Evolutionary conservation across 2,329 filamentous ascomycete species (phyloP), one percentile per base, ranked within the genome.

Genomic region (Akanthomyces uredinophilus): DNA sequence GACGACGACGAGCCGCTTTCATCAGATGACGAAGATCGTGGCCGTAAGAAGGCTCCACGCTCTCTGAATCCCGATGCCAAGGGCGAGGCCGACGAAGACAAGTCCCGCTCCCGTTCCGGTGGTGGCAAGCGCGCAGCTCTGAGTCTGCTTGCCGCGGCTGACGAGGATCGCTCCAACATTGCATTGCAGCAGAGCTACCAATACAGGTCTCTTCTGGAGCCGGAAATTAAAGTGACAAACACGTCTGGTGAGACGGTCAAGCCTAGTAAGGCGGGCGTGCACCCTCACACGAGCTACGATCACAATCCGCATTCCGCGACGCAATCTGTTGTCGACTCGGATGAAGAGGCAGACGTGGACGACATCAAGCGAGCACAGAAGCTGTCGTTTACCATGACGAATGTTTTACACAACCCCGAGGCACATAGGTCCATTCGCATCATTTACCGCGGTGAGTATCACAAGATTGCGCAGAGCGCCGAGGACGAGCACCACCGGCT

Each of bases 331-430:
- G 82, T 92, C 62, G 89, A 92, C 65, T 96, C 92, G 2, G 95
- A 98, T 63, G 88, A 92, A 37, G 92, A 96, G 72, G 89, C 88
- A 27, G 91, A 96, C 62, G 80, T 93, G 54, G 87, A 86, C 32
- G 93, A 96, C 67, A 91, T 98, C 68, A 91, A 90, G 74, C 86
- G 89, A 39, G 95, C 95, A 0, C 95, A 98, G 74, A 91, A 89
- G 65, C 83, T 99, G 54, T 84, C 87, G 1, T 84, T 98, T 64
- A 87, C 87, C 55, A 87, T 93, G 76, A 96, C 92, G 0, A 84
- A 88, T 7, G 87, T 96, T 64, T 86, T 90, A 64, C 89, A 87
- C 13, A 90, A 88, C 2, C 87, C 88, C 1, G 88, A 89, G 56
- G 84, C 87, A 1, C 89, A 94, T 71, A 88, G 95, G 43, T 90